A percentile compares a stretch with the other conserved stretches of the same genome.
Evolutionary conservation across 2,329 filamentous ascomycete genomes (phyloP).

Genomic region (Cytospora mali): DNA sequence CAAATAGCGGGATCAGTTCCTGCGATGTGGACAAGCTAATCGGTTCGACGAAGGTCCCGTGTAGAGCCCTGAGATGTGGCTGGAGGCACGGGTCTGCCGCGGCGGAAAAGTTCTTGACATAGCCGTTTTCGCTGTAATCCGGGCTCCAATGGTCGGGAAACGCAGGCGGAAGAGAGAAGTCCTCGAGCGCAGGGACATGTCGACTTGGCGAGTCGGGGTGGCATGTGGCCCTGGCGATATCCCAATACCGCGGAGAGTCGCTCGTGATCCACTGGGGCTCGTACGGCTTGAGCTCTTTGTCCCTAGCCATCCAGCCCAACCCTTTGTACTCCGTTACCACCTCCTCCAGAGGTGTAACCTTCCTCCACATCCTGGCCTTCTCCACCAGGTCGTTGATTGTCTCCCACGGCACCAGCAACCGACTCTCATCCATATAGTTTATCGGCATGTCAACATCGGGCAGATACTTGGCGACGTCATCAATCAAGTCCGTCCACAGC

Average conservation of each 20-base stretch:
- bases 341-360: slow-evolving; percentile 45
- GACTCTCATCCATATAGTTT: slow-evolving; percentile 65
- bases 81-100: slow-evolving; percentile 59
- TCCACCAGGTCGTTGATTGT: slow-evolving; percentile 54
- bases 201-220: slow-evolving; percentile 55
- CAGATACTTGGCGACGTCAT: slow-evolving; percentile 54
- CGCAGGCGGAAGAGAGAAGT: slow-evolving; percentile 36
- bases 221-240: slow-evolving; percentile 59
- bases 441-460: slow-evolving; percentile 70
- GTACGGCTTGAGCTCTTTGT: slow-evolving; percentile 36
- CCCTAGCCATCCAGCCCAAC: slow-evolving; percentile 41
- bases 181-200: slow-evolving; percentile 42
- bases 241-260: slow-evolving; percentile 58
- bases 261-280: slow-evolving; percentile 51
- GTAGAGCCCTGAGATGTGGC: slow-evolving; percentile 48
- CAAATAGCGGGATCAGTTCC: slow-evolving; percentile 59
- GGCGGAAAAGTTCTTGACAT: slow-evolving; percentile 58
- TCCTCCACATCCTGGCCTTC: slow-evolving; percentile 48
- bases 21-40: slow-evolving; percentile 51
- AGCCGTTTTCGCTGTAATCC: slow-evolving; percentile 44
- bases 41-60: slow-evolving; percentile 58
- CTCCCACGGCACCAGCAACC: slow-evolving; percentile 63
- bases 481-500: slow-evolving; percentile 53
- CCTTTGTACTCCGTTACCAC: slow-evolving; percentile 49
- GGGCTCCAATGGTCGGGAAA: slow-evolving; percentile 31